A percentile compares a stretch with the other conserved stretches of the same genome.
These are phyloP conservation scores for Mucor piriformis DNA, from an alignment of 371 early-diverging fungal genomes.

Conservation along the genomic window DNA sequence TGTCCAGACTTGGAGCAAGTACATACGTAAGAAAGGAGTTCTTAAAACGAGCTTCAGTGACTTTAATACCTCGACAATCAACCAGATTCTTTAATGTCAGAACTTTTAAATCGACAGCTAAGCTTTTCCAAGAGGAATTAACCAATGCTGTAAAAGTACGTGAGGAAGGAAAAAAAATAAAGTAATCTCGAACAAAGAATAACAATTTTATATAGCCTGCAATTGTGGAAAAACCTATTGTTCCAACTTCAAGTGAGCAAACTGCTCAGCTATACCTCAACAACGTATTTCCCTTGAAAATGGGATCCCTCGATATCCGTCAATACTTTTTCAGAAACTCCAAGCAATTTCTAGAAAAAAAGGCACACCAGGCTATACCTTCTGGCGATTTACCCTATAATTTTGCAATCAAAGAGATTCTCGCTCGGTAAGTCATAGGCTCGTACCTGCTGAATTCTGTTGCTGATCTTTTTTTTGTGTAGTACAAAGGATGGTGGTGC, in stretches of 20 bases:
- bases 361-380: conserved; percentile 34
- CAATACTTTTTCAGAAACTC: conserved; percentile 42
- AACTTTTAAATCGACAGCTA: conserved; percentile 6
- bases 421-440: conserved; percentile 33
- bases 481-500: conserved; percentile 58
- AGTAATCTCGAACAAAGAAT: neutral
- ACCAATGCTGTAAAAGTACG: conserved; percentile 6
- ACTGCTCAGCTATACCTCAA: conserved; percentile 47
- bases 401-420: conserved; percentile 36
- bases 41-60: conserved; percentile 1
- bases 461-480: conserved; percentile 5
- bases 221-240: neutral
- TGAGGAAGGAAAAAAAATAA: neutral
- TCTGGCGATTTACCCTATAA: conserved; percentile 31
- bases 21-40: neutral
- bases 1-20: conserved; percentile 6
- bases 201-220: neutral
- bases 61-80: conserved; percentile 4
- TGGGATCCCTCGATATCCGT: conserved; percentile 44
- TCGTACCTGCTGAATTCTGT: neutral
- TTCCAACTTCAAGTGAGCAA: conserved; percentile 22
- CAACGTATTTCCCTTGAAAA: conserved; percentile 48
- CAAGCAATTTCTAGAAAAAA: conserved; percentile 33
- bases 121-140: conserved; percentile 4
- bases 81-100: neutral